Evolutionary conservation across 768 basidiomycete genomes (phyloP).

Genomic region (Xerocomellus amylosporus): DNA sequence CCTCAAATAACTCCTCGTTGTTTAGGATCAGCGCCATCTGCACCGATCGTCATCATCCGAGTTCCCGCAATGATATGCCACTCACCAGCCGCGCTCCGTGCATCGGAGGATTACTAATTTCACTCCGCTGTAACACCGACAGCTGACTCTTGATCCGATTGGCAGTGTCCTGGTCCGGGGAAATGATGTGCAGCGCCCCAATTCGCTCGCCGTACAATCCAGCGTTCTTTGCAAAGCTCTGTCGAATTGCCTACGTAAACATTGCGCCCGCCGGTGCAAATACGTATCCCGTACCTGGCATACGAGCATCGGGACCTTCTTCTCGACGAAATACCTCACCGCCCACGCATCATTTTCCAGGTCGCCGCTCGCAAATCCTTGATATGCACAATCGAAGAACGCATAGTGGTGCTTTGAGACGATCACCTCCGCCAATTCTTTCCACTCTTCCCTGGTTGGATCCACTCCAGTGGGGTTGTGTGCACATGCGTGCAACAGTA

Average conservation of each 20-base stretch:
- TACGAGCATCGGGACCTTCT: conserved; percentile 71
- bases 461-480: conserved; percentile 98
- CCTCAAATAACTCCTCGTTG: conserved; percentile 65
- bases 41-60: neutral
- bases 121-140: conserved; percentile 86
- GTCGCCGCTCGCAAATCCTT: conserved; percentile 94
- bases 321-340: conserved; percentile 80
- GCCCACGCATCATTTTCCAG: conserved; percentile 91
- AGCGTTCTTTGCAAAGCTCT: conserved; percentile 98
- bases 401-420: conserved; percentile 74
- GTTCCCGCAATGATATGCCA: conserved; percentile 4
- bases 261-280: neutral
- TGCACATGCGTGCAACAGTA: conserved; percentile 91
- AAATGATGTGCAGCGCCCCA: conserved; percentile 87
- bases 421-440: conserved; percentile 68
- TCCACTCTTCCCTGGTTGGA: conserved; percentile 87
- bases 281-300: conserved; percentile 64
- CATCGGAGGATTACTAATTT: conserved; percentile 93
- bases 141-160: conserved; percentile 80
- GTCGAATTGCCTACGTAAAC: conserved; percentile 17
- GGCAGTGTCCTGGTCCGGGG: conserved; percentile 61
- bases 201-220: conserved; percentile 94
- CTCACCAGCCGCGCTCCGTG: conserved; percentile 86
- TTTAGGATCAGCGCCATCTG: conserved; percentile 84
- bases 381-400: conserved; percentile 96